Evolutionary conservation across 352 stramenopile species (phyloP).

Genomic region (Globisporangium nodosum): DNA sequence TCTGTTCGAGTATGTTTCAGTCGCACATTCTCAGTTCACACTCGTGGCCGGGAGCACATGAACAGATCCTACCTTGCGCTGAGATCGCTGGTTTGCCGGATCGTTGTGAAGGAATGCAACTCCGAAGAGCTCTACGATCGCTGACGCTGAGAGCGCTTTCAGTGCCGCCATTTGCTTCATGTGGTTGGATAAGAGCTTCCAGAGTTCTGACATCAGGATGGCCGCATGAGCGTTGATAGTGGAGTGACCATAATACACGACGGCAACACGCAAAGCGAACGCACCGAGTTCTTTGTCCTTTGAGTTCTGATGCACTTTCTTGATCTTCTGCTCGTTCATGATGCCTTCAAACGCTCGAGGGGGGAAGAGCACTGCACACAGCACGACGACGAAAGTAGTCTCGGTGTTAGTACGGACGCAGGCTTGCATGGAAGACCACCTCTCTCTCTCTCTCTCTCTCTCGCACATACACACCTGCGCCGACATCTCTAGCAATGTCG

Average conservation of each 20-base stretch:
- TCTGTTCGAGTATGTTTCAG: slow-evolving; percentile 15
- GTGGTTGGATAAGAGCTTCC: slow-evolving; percentile 52
- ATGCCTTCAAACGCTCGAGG: slow-evolving; percentile 73
- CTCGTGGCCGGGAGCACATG: too few species aligned
- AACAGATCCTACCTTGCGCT: slow-evolving; percentile 53
- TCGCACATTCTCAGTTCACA: slow-evolving; percentile 1
- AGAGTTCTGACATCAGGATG: slow-evolving; percentile 37
- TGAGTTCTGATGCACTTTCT: slow-evolving; percentile 65
- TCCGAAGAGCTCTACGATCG: slow-evolving; percentile 43
- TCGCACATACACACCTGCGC: slow-evolving; percentile 25
- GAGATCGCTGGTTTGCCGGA: slow-evolving; percentile 45
- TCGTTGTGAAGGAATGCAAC: slow-evolving; percentile 54
- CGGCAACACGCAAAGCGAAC: neutral
- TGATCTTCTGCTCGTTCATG: slow-evolving; percentile 73
- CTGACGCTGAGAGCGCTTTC: slow-evolving; percentile 29
- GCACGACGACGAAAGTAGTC: neutral
- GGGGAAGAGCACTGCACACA: slow-evolving; percentile 53
- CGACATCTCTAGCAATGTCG: slow-evolving; percentile 53
- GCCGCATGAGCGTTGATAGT: neutral
- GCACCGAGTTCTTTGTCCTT: slow-evolving; percentile 67
- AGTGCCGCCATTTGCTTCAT: slow-evolving; percentile 49
- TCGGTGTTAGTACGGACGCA: neutral
- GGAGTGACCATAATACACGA: neutral
- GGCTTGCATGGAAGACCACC: neutral
- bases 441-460: neutral